Evolutionary conservation across 768 basidiomycete genomes (phyloP), one percentile per base, ranked within the genome.

Genomic region (Boletus coccyginus): DNA sequence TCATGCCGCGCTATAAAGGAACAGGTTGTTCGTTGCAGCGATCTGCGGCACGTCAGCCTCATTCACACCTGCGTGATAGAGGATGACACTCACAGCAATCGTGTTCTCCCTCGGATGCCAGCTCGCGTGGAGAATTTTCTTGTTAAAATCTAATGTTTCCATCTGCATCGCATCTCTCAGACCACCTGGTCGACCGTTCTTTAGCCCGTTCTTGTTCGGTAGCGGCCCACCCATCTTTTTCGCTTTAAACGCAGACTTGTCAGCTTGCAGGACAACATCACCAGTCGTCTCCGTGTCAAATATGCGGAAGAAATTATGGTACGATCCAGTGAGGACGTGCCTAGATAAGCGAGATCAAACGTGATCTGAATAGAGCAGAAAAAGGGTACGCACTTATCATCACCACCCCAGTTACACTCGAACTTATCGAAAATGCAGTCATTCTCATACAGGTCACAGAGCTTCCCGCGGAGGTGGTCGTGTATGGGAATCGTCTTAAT

Each of bases 341-440:
- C 97, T 99, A 66, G 31, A 49, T 32, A 42, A 35, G 59, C 11
- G 58, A 55, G 33, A 45, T 57, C 36, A 40, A 41, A 14, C 31
- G 41, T 46, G 13, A 48, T 53, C 71, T 47, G 29, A 50, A 51
- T 46, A 24, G 49, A 35, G 48, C 51, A 55, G 46, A 46, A 57
- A 45, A 55, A n/a, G 19, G 29, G 42, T 56, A 86, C 96, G 73
- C 75, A 87, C 97, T 87, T 86, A 70, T 92, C 96, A 69, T 97
- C 92, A 38, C 97, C 97, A 61, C 91, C 90, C 90, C 94, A 99
- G 21, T 92, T 89, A 71, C 97, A 98, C 76, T 99, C 97, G 64
- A 98, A 99, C 75, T 98, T 98, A 80, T 99, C 97, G 71, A 98
- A 99, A 68, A 99, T 99, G 75, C 97, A 98, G 68, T 99, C 97